Evolutionary conservation across 176 grass and related monocot genomes (phyloP), one percentile per base, ranked within the genome.

Genomic region (Phragmites australis): DNA sequence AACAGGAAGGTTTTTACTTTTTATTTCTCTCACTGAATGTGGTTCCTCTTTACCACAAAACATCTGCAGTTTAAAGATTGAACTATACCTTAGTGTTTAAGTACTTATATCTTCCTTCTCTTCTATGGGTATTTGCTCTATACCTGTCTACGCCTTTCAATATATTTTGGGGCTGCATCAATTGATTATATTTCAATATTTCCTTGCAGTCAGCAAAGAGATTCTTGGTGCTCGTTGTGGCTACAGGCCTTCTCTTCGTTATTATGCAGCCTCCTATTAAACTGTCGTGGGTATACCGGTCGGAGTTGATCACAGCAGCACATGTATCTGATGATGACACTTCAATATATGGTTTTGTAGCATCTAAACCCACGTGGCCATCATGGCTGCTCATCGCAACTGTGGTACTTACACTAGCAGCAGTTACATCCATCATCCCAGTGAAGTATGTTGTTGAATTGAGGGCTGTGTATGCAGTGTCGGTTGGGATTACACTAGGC

Each of bases 331-430:
- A 93, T 82, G 96, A 99, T 83, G 96, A 99, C 74, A 88, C 61
- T 49, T 95, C 96, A 42, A 99, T 99, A 82, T 99, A 95, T 68
- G 96, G 96, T 52, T 91, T 93, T 85, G 74, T 87, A 32, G 75
- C 86, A 78, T 83, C 79, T n/a, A 90, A 86, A 50, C 93, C 96
- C 49, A 93, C 96, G 43, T 99, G 96, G 96, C 92, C 96, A 56
- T 95, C 96, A 48, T 99, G 96, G 92, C 42, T 99, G 84, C 90
- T 99, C 39, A 95, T 99, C 48, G 69, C 84, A 86, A 93, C 96
- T 41, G 84, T 93, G 57, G 81, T 95, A 68, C 92, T 99, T 72
- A 95, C 96, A 62, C 72, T 99, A 55, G 90, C 90, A 78, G 90
- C 96, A 32, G 74, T 95, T 76, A 95, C 92, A 44, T 93, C 90